Conservation (phyloP, 2,329 filamentous ascomycete species). For the Aspergillus aculeatinus region DNA sequence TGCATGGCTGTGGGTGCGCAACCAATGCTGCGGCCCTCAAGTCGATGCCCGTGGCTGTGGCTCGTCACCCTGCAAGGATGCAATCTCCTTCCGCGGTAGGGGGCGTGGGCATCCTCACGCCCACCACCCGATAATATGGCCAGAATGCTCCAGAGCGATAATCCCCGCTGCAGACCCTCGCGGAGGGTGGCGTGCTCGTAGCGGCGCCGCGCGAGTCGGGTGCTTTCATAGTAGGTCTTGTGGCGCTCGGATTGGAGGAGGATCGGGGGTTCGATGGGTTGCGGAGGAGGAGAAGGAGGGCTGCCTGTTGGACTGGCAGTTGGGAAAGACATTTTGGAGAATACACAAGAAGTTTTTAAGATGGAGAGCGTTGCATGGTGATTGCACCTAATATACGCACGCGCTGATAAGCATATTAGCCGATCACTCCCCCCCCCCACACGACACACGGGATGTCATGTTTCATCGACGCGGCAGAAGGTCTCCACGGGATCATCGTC, state of each 20-base stretch:
- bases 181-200: conserved; percentile 11
- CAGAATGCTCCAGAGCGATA: conserved; percentile 1
- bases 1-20: too few species aligned
- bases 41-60: too few species aligned
- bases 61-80: too few species aligned
- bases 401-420: neutral
- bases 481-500: neutral
- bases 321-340: conserved; percentile 3
- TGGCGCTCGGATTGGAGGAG: neutral
- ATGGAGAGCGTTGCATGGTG: too few species aligned
- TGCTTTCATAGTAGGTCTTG: conserved; percentile 9
- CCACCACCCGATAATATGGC: neutral
- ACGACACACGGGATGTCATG: neutral
- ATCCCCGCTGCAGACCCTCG: conserved; percentile 5
- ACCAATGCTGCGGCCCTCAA: too few species aligned
- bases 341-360: too few species aligned
- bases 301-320: conserved; percentile 3
- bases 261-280: neutral
- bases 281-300: neutral
- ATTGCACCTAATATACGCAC: too few species aligned
- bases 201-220: conserved; percentile 9
- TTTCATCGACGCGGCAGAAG: neutral
- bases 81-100: too few species aligned
- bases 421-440: neutral
- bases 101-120: too few species aligned